A percentile compares a stretch with the other conserved stretches of the same genome.
Conservation (phyloP, 1,284 basidiomycete species). For the Ustilago loliicola region DNA sequence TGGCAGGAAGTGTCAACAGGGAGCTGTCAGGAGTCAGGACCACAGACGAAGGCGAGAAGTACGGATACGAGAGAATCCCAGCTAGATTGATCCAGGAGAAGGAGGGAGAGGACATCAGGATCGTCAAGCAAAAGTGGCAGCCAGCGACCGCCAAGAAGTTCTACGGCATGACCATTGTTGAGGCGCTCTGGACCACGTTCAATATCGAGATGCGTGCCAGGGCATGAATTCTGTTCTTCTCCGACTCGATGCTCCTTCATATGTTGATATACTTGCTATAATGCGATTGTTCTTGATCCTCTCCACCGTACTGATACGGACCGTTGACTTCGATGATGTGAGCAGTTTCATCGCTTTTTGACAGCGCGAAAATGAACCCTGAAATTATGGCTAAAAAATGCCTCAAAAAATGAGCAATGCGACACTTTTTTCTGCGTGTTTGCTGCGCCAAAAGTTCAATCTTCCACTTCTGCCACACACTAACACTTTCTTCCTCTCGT, state of each 20-base stretch:
- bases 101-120: slow-evolving; percentile 11
- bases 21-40: slow-evolving; percentile 30
- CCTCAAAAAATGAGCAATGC: not conserved
- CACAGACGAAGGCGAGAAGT: slow-evolving; percentile 22
- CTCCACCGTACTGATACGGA: not conserved
- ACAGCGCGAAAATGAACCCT: not conserved
- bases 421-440: not conserved
- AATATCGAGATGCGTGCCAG: slow-evolving; percentile 46
- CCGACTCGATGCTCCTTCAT: not conserved
- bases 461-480: not conserved
- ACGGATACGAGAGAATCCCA: slow-evolving; percentile 46
- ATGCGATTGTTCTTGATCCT: not conserved
- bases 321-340: not conserved
- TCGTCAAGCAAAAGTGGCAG: slow-evolving; percentile 39
- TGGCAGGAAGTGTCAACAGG: slow-evolving; percentile 34
- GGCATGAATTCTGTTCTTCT: slow-evolving; percentile 11
- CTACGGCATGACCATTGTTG: slow-evolving; percentile 46
- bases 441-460: not conserved
- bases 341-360: not conserved
- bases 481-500: slow-evolving; percentile 5
- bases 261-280: not conserved
- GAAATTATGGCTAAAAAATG: not conserved
- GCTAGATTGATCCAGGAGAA: slow-evolving; percentile 28
- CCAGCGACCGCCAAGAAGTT: slow-evolving; percentile 36
- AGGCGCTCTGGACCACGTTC: slow-evolving; percentile 45